These are phyloP conservation scores for Debaryomyces castellii DNA, from an alignment of 805 yeast genomes.

Conservation along the genomic window DNA sequence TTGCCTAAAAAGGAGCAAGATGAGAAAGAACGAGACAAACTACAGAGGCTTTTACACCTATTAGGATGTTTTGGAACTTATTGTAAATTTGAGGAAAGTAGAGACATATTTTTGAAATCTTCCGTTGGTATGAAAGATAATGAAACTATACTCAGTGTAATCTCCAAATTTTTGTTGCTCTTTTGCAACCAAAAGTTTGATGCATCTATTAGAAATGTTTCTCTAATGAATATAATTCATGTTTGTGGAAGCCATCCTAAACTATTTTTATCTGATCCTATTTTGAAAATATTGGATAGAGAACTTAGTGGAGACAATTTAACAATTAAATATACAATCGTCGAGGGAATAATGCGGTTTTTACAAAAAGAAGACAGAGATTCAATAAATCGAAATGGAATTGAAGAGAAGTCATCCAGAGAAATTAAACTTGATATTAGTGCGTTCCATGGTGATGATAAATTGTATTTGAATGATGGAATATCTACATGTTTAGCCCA, in stretches of 20 bases:
- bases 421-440: constrained; percentile 40
- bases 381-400: constrained; percentile 40
- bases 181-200: constrained; percentile 44
- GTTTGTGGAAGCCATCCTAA: constrained; percentile 65
- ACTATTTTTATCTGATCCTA: constrained; percentile 58
- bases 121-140: constrained; percentile 43
- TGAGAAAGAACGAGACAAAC: constrained; percentile 39
- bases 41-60: constrained; percentile 58
- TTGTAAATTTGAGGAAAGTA: constrained; percentile 56
- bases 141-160: constrained; percentile 58
- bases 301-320: constrained; percentile 41
- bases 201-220: constrained; percentile 42
- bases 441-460: constrained; percentile 53
- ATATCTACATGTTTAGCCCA: constrained; percentile 74
- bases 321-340: constrained; percentile 49
- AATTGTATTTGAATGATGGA: constrained; percentile 58
- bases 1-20: constrained; percentile 15
- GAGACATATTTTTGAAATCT: constrained; percentile 37
- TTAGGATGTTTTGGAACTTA: constrained; percentile 71
- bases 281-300: constrained; percentile 51
- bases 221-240: constrained; percentile 56
- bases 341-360: constrained; percentile 59
- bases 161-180: constrained; percentile 56
- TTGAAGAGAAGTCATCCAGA: constrained; percentile 35
- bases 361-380: constrained; percentile 55